These are phyloP conservation scores for Leucogyrophana mollusca DNA, from an alignment of 768 basidiomycete species.

Conservation along the genomic window DNA sequence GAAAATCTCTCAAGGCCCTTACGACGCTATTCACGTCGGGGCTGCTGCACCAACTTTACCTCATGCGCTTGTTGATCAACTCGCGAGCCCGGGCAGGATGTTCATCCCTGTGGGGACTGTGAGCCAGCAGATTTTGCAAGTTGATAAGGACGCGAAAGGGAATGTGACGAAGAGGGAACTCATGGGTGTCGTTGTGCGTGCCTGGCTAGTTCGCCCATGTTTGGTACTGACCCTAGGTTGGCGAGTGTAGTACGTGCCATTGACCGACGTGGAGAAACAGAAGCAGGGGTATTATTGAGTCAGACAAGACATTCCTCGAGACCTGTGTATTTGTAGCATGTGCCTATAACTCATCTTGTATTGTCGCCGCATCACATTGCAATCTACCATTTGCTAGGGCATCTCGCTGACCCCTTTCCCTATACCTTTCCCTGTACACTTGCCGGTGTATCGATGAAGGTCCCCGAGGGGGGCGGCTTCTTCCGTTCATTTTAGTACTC, in stretches of 20 bases:
- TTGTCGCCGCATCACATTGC: too few species aligned
- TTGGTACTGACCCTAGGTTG: neutral
- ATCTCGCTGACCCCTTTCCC: too few species aligned
- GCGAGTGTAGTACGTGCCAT: constrained; percentile 59
- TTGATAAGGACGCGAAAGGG: constrained; percentile 78
- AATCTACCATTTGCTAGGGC: too few species aligned
- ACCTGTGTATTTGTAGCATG: too few species aligned
- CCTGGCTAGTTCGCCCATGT: neutral
- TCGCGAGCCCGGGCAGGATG: constrained; percentile 76
- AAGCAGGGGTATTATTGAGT: constrained; percentile 18
- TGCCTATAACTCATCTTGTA: too few species aligned
- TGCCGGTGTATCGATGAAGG: too few species aligned
- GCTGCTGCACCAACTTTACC: constrained; percentile 84
- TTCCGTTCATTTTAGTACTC: too few species aligned
- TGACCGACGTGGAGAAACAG: constrained; percentile 61
- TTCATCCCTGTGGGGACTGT: constrained; percentile 86
- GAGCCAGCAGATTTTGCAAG: constrained; percentile 61
- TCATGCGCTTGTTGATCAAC: constrained; percentile 69
- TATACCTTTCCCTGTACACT: too few species aligned
- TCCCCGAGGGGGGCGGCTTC: too few species aligned
- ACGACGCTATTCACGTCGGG: constrained; percentile 90
- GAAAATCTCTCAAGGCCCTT: constrained; percentile 47
- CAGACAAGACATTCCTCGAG: too few species aligned
- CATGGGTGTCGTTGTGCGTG: constrained; percentile 80
- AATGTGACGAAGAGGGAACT: constrained; percentile 60